Evolutionary conservation across 2,329 filamentous ascomycete species (phyloP).

Genomic region (Paraphoma chrysanthemicola): DNA sequence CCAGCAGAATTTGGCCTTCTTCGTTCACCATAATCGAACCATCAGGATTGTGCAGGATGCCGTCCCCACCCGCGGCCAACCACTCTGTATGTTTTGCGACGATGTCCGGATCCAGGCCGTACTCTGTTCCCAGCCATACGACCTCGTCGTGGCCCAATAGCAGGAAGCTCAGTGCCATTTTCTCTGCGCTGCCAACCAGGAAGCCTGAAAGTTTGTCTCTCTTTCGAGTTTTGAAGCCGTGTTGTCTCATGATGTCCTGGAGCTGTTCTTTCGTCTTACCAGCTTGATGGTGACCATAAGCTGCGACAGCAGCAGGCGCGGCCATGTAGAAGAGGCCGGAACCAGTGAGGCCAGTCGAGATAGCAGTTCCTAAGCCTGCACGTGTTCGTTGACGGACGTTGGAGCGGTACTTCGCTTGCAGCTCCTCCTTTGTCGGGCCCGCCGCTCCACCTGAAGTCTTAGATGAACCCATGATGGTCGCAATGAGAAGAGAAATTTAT

Average conservation of each 20-base stretch:
- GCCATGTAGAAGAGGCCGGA: conserved; percentile 1
- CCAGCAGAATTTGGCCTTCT: conserved; percentile 87
- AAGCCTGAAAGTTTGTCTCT: background rate
- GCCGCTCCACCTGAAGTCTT: background rate
- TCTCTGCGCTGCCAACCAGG: conserved; percentile 1
- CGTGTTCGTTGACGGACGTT: conserved; percentile 1
- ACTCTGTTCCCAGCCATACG: background rate
- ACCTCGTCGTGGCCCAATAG: conserved; percentile 1
- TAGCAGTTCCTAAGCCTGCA: background rate
- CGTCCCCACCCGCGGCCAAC: background rate
- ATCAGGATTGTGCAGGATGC: background rate
- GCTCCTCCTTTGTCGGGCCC: background rate
- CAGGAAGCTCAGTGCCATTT: conserved; percentile 1
- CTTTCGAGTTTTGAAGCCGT: background rate
- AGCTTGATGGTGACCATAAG: background rate
- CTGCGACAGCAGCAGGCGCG: background rate
- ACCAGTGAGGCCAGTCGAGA: background rate
- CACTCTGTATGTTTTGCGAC: background rate
- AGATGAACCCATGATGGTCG: background rate
- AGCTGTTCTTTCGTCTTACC: background rate
- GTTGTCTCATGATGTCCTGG: background rate
- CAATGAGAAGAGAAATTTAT: too few relatives aligned
- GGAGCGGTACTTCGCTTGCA: background rate
- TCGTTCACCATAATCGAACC: conserved; percentile 94
- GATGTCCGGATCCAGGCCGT: background rate